Evolutionary conservation across 2,329 filamentous ascomycete genomes (phyloP).

Genomic region (Dothideomycetidae sp.): DNA sequence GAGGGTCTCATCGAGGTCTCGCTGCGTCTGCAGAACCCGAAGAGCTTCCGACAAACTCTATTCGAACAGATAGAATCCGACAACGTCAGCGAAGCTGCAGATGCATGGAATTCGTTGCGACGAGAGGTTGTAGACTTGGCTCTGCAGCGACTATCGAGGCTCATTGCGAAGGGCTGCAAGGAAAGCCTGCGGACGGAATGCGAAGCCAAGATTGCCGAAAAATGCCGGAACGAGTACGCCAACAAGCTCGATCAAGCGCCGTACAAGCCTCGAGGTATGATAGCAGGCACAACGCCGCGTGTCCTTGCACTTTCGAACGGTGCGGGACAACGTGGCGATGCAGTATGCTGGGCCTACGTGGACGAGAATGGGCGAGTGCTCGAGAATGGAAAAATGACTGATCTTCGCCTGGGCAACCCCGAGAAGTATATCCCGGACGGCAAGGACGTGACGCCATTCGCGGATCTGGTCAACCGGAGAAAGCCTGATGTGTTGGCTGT

Average conservation of each 20-base stretch:
- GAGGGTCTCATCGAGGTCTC: constrained; percentile 82
- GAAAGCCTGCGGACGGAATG: constrained; percentile 88
- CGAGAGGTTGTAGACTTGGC: constrained; percentile 72
- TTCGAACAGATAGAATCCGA: constrained; percentile 81
- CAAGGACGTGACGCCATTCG: constrained; percentile 53
- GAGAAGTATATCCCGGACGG: constrained; percentile 54
- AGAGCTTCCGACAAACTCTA: constrained; percentile 61
- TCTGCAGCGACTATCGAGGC: constrained; percentile 63
- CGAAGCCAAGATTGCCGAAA: constrained; percentile 78
- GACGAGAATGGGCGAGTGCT: constrained; percentile 82
- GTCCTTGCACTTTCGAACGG: constrained; percentile 82
- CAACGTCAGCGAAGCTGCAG: constrained; percentile 86
- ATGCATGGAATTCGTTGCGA: constrained; percentile 85
- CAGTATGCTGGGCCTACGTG: constrained; percentile 80
- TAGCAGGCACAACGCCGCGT: constrained; percentile 72
- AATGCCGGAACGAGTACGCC: constrained; percentile 77
- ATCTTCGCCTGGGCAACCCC: constrained; percentile 52
- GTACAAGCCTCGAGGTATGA: constrained; percentile 86
- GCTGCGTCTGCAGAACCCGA: constrained; percentile 60
- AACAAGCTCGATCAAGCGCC: constrained; percentile 89
- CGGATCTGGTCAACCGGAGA: constrained; percentile 63
- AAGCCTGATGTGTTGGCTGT: constrained; percentile 83
- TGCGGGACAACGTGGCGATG: constrained; percentile 62
- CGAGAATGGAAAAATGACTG: constrained; percentile 76
- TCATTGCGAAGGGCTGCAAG: constrained; percentile 85